phyloP scores from a whole-genome alignment of 2,329 filamentous ascomycete genomes.

The Stagonosporopsis tanaceti region DNA sequence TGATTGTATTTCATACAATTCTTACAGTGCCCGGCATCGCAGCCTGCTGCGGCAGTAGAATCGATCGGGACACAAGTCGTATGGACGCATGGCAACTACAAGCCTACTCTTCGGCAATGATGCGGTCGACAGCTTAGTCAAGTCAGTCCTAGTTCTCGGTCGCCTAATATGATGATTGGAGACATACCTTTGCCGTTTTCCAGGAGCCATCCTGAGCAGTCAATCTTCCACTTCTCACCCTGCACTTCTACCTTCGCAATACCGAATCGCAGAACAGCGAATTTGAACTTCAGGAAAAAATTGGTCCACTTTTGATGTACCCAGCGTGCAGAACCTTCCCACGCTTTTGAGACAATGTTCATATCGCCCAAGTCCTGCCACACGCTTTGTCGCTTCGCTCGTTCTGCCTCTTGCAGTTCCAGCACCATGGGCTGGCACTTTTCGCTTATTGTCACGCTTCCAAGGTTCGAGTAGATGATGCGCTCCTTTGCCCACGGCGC shows the following conservation, averaged over 20 bases:
- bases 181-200: slow-evolving; percentile 48
- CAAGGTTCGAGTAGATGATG: slow-evolving; percentile 40
- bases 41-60: slow-evolving; percentile 12
- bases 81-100: not conserved
- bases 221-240: slow-evolving; percentile 48
- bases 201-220: slow-evolving; percentile 43
- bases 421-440: slow-evolving; percentile 43
- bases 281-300: slow-evolving; percentile 48
- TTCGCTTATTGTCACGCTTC: slow-evolving; percentile 40
- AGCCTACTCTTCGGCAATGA: slow-evolving; percentile 37
- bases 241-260: slow-evolving; percentile 41
- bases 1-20: not conserved
- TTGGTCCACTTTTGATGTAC: slow-evolving; percentile 48
- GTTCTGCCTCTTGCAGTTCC: slow-evolving; percentile 43
- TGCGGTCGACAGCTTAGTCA: slow-evolving; percentile 41
- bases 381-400: slow-evolving; percentile 36
- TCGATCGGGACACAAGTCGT: not conserved
- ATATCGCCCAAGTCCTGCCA: slow-evolving; percentile 37
- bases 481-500: slow-evolving; percentile 39
- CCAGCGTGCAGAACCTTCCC: slow-evolving; percentile 43
- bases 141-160: slow-evolving; percentile 15
- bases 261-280: slow-evolving; percentile 44
- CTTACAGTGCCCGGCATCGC: slow-evolving; percentile 4
- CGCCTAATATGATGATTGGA: too few relatives aligned
- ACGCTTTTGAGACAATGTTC: slow-evolving; percentile 31